A percentile compares a stretch with the other conserved stretches of the same genome.
phyloP scores from a whole-genome alignment of 306 rosid genomes.

The Citrullus amarus region DNA sequence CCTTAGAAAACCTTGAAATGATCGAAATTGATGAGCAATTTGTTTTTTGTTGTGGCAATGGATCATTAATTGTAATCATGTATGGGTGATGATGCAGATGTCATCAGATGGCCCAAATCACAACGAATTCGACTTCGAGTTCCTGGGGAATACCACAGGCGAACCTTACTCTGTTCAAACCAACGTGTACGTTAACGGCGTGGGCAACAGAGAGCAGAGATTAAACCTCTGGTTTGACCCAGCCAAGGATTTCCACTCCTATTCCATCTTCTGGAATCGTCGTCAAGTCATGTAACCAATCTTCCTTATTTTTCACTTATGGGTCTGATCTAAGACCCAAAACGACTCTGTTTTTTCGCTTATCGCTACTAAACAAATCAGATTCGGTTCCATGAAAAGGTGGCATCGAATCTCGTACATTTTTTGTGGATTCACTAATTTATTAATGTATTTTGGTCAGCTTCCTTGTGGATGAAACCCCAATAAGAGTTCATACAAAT shows the following conservation, averaged over 20 bases:
- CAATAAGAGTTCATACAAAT: constrained; percentile 72
- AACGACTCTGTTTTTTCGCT: background rate
- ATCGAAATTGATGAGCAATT: background rate
- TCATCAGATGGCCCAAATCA: constrained; percentile 85
- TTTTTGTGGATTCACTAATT: too few species aligned
- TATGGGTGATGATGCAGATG: constrained; percentile 36
- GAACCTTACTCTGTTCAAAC: constrained; percentile 91
- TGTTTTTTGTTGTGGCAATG: background rate
- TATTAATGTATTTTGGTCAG: constrained; percentile 16
- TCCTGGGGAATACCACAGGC: constrained; percentile 78
- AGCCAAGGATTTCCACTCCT: constrained; percentile 60
- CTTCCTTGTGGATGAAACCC: constrained; percentile 75
- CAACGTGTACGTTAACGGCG: constrained; percentile 74
- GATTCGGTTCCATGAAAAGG: too few species aligned
- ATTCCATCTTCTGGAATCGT: constrained; percentile 82
- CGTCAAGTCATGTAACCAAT: constrained; percentile 80
- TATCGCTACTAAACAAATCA: background rate
- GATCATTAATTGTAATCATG: background rate
- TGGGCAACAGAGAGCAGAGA: constrained; percentile 87
- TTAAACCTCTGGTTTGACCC: constrained; percentile 97
- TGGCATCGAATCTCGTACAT: too few species aligned
- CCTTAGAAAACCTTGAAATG: too few species aligned
- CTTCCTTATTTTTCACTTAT: too few species aligned
- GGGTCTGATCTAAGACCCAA: background rate
- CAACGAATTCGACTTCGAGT: constrained; percentile 90